These are phyloP conservation scores for Neonectria hederae DNA, from an alignment of 2,329 filamentous ascomycete genomes.

Conservation along the genomic window DNA sequence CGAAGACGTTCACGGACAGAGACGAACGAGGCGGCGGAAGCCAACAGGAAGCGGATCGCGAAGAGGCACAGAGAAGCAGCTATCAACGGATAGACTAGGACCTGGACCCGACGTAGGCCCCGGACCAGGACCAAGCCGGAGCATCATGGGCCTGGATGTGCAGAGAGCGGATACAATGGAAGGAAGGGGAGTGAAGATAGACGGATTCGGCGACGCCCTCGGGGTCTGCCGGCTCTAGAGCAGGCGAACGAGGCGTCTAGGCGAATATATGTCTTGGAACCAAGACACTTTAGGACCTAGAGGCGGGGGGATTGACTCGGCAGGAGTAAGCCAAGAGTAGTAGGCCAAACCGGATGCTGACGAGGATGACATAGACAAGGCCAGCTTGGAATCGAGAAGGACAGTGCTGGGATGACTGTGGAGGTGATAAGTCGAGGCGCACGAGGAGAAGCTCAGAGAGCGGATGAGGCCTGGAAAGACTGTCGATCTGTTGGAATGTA, in stretches of 20 bases:
- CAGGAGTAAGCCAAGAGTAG: neutral
- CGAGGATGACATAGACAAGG: neutral
- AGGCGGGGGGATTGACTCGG: neutral
- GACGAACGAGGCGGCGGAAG: constrained; percentile 32
- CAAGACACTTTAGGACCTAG: neutral
- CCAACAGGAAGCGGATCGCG: constrained; percentile 17
- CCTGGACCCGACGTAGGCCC: constrained; percentile 20
- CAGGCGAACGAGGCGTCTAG: neutral
- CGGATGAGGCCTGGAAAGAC: neutral
- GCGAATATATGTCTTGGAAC: neutral
- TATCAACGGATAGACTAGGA: constrained; percentile 14
- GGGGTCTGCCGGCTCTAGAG: neutral
- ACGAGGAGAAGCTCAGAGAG: neutral
- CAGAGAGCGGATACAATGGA: neutral
- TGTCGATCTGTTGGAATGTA: neutral
- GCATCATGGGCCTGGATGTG: constrained; percentile 15
- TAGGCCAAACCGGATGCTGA: neutral
- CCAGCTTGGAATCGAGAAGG: neutral
- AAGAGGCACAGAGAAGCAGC: constrained; percentile 9
- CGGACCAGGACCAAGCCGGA: constrained; percentile 7
- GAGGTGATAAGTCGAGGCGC: neutral
- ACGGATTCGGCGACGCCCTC: neutral
- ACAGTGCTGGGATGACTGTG: neutral
- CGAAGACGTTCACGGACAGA: constrained; percentile 10
- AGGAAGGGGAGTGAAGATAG: constrained; percentile 30